Conservation (phyloP, 1,139 yeast species). For the Nakaseomyces glabratus region DNA sequence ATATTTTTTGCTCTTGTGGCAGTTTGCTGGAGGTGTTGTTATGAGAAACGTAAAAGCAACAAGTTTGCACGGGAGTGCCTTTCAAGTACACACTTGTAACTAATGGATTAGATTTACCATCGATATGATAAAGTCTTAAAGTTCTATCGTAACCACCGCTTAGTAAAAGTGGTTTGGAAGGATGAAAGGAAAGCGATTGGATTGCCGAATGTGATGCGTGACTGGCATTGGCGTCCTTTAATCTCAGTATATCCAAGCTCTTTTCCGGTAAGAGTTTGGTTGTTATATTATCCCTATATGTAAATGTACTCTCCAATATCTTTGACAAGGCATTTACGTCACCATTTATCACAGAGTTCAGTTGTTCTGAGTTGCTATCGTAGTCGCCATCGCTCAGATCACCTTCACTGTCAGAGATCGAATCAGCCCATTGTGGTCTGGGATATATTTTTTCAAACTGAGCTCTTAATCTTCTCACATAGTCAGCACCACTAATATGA, state of each 20-base stretch:
- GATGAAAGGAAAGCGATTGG: conserved; percentile 79
- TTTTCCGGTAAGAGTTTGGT: conserved; percentile 60
- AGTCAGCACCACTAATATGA: conserved; percentile 53
- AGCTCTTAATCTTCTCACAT: conserved; percentile 61
- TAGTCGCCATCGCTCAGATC: conserved; percentile 27
- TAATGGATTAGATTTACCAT: conserved; percentile 75
- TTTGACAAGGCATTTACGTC: conserved; percentile 50
- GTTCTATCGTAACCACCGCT: conserved; percentile 94
- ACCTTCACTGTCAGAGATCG: conserved; percentile 29
- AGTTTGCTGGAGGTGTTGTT: conserved; percentile 8
- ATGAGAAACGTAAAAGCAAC: conserved; percentile 33
- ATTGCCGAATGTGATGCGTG: conserved; percentile 67
- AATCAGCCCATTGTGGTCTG: conserved; percentile 72
- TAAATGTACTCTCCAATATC: conserved; percentile 50
- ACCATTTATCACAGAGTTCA: conserved; percentile 31
- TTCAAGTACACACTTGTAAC: conserved; percentile 75
- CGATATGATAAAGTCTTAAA: conserved; percentile 76
- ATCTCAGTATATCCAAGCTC: conserved; percentile 62
- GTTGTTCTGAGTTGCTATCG: conserved; percentile 33
- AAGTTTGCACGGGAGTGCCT: conserved; percentile 72
- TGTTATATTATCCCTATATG: conserved; percentile 43
- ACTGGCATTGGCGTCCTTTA: conserved; percentile 76
- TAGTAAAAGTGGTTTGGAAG: conserved; percentile 67
- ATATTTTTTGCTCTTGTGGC: conserved; percentile 43
- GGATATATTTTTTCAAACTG: conserved; percentile 87